A percentile compares a stretch with the other conserved stretches of the same genome.
Evolutionary conservation across 345 rosid genomes (phyloP).

Genomic region (Xanthoceras sorbifolium): DNA sequence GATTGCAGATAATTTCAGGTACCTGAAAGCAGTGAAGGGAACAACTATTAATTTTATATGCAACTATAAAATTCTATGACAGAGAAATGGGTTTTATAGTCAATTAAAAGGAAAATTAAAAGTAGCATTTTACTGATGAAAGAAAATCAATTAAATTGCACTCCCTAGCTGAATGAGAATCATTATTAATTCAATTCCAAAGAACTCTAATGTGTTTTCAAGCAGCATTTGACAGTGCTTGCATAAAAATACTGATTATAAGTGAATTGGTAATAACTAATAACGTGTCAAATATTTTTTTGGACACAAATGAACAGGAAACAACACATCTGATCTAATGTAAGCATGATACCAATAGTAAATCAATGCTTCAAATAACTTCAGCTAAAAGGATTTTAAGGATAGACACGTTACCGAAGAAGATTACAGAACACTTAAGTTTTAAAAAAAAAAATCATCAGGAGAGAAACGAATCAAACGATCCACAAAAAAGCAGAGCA

Average conservation of each 20-base stretch:
- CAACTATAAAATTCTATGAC: neutral
- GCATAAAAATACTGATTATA: neutral
- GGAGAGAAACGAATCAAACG: neutral
- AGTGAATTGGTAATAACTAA: neutral
- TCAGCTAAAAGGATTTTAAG: neutral
- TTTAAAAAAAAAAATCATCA: neutral
- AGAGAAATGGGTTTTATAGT: neutral
- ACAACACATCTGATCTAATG: neutral
- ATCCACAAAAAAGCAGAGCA: neutral
- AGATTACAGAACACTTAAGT: neutral
- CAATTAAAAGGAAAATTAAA: neutral
- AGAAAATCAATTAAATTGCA: neutral
- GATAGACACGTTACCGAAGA: neutral
- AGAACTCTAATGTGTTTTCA: neutral
- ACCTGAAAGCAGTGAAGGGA: conserved; percentile 37
- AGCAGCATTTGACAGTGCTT: neutral
- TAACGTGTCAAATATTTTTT: neutral
- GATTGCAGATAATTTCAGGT: conserved; percentile 19
- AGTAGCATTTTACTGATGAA: neutral
- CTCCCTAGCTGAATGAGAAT: neutral
- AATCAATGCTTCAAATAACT: neutral
- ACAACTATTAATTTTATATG: neutral
- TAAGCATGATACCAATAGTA: neutral
- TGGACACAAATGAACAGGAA: neutral
- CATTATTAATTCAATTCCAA: neutral